These are phyloP conservation scores for Globisporangium perplexum DNA, from an alignment of 352 stramenopile genomes.

Conservation along the genomic window DNA sequence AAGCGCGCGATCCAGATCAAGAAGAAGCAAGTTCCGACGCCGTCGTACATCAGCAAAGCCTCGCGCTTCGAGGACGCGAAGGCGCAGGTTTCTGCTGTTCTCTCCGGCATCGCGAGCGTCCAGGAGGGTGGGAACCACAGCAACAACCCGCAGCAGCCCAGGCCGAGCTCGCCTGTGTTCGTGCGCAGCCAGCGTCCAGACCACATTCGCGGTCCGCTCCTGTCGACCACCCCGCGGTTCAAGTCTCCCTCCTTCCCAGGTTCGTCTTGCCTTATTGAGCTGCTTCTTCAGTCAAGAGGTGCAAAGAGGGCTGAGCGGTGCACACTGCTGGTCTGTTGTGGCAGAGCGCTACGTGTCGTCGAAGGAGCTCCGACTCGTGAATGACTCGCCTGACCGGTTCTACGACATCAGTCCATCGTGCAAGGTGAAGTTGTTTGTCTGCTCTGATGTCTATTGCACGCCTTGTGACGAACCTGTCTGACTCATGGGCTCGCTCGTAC, in stretches of 20 bases:
- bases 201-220: constrained; percentile 36
- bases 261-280: constrained; percentile 13
- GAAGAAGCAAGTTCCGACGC: constrained; percentile 48
- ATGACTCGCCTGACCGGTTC: constrained; percentile 56
- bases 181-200: constrained; percentile 19
- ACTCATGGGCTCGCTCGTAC: background rate
- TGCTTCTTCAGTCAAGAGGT: background rate
- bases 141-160: background rate
- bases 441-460: too few relatives aligned
- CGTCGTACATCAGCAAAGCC: constrained; percentile 51
- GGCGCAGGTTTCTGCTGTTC: constrained; percentile 39
- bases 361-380: constrained; percentile 48
- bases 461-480: background rate
- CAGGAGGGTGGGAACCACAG: background rate
- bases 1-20: constrained; percentile 55
- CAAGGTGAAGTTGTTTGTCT: too few relatives aligned
- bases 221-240: constrained; percentile 63
- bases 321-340: too few relatives aligned
- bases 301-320: too few relatives aligned
- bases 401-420: constrained; percentile 70
- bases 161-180: constrained; percentile 3
- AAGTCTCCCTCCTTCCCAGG: constrained; percentile 65
- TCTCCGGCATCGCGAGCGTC: constrained; percentile 14
- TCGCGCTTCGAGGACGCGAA: constrained; percentile 50
- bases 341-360: constrained; percentile 67